phyloP scores from a whole-genome alignment of 805 yeast genomes.

The Wickerhamomyces sydowiorum region DNA sequence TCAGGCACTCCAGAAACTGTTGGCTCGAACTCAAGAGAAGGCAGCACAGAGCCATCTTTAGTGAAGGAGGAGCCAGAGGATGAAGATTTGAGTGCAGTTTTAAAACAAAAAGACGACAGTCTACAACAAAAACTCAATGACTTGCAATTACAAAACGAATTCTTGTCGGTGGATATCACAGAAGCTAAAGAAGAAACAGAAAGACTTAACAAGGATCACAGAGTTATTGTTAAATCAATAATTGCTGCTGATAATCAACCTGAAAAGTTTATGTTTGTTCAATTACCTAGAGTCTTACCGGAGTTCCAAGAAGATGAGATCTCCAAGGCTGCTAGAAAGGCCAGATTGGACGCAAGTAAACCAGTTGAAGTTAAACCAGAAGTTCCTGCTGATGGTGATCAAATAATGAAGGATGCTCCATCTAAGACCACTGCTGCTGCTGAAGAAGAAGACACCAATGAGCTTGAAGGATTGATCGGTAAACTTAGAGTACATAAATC shows the following conservation, averaged over 20 bases:
- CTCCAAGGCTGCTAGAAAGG: background rate
- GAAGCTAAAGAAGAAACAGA: constrained; percentile 32
- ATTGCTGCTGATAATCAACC: constrained; percentile 24
- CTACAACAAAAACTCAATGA: constrained; percentile 25
- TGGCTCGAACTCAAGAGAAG: constrained; percentile 7
- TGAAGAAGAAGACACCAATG: constrained; percentile 8
- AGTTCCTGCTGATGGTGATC: constrained; percentile 1
- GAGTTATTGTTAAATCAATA: constrained; percentile 25
- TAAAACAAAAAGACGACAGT: constrained; percentile 20
- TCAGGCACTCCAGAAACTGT: constrained; percentile 23
- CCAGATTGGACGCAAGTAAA: constrained; percentile 5
- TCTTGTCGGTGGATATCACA: constrained; percentile 23
- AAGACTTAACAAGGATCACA: constrained; percentile 33
- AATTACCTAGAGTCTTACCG: constrained; percentile 33
- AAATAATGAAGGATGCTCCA: background rate
- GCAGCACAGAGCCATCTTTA: constrained; percentile 1
- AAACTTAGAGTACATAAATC: constrained; percentile 72
- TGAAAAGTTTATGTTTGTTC: constrained; percentile 30
- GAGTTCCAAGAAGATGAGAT: constrained; percentile 21
- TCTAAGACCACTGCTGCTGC: background rate
- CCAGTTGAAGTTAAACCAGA: constrained; percentile 11
- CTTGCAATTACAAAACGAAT: constrained; percentile 22
- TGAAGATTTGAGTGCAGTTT: constrained; percentile 10
- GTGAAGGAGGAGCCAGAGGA: constrained; percentile 19
- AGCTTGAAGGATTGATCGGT: constrained; percentile 60